Evolutionary conservation across 1,284 basidiomycete genomes (phyloP).

Genomic region (Puccinia triticina): DNA sequence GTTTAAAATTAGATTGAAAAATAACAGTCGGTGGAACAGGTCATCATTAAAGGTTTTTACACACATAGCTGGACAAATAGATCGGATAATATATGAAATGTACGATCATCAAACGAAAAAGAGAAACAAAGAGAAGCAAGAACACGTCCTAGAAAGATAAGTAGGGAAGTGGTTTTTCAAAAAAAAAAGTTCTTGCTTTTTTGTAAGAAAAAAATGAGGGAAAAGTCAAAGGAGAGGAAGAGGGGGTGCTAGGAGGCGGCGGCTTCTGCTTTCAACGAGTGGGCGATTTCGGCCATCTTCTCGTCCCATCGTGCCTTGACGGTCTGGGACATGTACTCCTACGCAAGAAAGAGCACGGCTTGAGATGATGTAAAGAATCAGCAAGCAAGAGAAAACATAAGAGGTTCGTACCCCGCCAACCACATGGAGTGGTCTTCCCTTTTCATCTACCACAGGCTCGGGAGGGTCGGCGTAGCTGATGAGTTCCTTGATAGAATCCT

Average conservation of each 20-base stretch:
- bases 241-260: background rate
- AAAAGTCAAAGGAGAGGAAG: background rate
- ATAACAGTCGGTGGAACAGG: no score
- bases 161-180: no score
- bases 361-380: background rate
- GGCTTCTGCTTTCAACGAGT: background rate
- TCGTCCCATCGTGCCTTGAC: background rate
- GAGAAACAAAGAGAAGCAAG: no score
- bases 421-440: background rate
- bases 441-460: background rate
- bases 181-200: no score
- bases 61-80: no score
- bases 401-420: background rate
- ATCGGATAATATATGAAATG: no score
- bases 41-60: no score
- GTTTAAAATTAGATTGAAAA: no score
- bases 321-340: slow-evolving; percentile 7
- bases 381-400: background rate
- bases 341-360: background rate
- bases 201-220: background rate
- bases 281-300: slow-evolving; percentile 16
- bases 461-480: background rate
- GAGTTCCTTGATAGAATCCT: background rate
- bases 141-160: no score
- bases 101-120: no score